These are phyloP conservation scores for Suillus cothurnatus DNA, from an alignment of 768 basidiomycete genomes.

Conservation along the genomic window DNA sequence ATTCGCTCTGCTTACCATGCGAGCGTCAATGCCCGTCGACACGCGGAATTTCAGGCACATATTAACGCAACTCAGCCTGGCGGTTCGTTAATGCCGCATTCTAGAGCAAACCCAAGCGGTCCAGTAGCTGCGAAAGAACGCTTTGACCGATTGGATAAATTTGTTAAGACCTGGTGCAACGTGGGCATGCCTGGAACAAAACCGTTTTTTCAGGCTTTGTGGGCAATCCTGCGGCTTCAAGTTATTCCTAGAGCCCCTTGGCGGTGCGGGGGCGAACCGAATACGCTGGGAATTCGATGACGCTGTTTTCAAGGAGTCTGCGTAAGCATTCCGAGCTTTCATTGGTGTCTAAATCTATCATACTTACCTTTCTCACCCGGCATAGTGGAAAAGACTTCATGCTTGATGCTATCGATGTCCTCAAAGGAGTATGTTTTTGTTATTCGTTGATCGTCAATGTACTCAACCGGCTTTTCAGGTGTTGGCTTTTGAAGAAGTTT, in stretches of 20 bases:
- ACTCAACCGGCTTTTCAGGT: conserved; percentile 38
- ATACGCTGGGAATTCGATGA: conserved; percentile 94
- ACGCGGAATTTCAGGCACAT: conserved; percentile 86
- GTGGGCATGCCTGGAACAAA: conserved; percentile 87
- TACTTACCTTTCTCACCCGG: conserved; percentile 22
- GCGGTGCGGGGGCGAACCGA: conserved; percentile 72
- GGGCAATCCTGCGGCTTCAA: conserved; percentile 82
- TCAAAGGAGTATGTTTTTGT: conserved; percentile 77
- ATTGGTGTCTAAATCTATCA: conserved; percentile 19
- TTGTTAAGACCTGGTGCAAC: conserved; percentile 82
- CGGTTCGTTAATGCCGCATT: conserved; percentile 74
- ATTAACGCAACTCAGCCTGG: conserved; percentile 78
- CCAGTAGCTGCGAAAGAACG: conserved; percentile 75
- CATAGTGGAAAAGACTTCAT: conserved; percentile 90
- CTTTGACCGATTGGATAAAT: conserved; percentile 71
- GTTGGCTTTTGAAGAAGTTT: conserved; percentile 75
- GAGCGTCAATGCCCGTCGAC: conserved; percentile 71
- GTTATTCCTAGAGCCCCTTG: conserved; percentile 76
- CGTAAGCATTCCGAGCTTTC: conserved; percentile 55
- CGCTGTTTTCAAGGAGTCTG: conserved; percentile 91
- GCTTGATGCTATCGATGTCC: conserved; percentile 85
- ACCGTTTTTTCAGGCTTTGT: conserved; percentile 70
- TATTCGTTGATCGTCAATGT: conserved; percentile 15
- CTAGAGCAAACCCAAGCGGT: conserved; percentile 66
- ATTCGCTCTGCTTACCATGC: conserved; percentile 86